These are phyloP conservation scores for Beta macrorhiza DNA, from an alignment of 179 eudicot genomes.

Conservation along the genomic window DNA sequence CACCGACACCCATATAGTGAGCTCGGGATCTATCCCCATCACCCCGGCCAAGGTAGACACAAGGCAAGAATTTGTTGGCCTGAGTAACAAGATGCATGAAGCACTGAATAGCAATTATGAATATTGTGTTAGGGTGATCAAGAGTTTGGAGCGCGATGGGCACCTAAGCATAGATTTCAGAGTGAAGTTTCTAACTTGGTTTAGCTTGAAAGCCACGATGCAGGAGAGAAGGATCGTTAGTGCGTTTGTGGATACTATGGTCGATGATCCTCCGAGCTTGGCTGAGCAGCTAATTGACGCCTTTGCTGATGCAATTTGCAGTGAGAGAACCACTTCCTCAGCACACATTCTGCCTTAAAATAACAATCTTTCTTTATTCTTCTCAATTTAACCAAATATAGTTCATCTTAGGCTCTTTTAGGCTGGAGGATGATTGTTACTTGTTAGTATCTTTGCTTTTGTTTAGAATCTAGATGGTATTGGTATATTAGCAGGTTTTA, in stretches of 20 bases:
- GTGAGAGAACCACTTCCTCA: conserved; percentile 23
- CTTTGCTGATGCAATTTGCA: conserved; percentile 51
- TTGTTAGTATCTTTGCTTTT: conserved; percentile 7
- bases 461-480: conserved; percentile 13
- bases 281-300: conserved; percentile 67
- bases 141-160: conserved; percentile 50
- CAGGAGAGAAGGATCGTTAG: conserved; percentile 56
- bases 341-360: conserved; percentile 12
- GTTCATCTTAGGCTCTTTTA: conserved; percentile 21
- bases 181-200: conserved; percentile 72
- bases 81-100: conserved; percentile 23
- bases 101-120: conserved; percentile 42
- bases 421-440: conserved; percentile 22
- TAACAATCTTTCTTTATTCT: background rate
- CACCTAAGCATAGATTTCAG: conserved; percentile 51
- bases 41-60: conserved; percentile 49
- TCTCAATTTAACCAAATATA: conserved; percentile 1
- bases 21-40: conserved; percentile 35
- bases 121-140: conserved; percentile 50
- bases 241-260: conserved; percentile 53
- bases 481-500: conserved; percentile 19
- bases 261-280: conserved; percentile 58
- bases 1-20: conserved; percentile 21
- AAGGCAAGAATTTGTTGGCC: conserved; percentile 24
- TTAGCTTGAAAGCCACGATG: conserved; percentile 60